These are phyloP conservation scores for Lepiota subincarnata DNA, from an alignment of 768 basidiomycete genomes.

Conservation along the genomic window DNA sequence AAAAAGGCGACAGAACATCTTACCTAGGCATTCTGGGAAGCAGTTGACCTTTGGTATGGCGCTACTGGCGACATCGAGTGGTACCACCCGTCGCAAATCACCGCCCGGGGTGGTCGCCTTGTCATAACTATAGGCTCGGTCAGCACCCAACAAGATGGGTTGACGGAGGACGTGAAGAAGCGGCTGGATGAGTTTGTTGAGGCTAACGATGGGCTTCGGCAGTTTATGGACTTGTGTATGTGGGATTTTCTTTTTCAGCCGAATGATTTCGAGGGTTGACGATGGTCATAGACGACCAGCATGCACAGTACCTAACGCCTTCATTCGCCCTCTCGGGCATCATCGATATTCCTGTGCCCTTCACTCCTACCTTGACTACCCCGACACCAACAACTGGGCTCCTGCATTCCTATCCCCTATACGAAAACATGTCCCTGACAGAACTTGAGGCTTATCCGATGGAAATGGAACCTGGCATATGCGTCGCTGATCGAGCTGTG, in stretches of 20 bases:
- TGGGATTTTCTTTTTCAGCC: slow-evolving; percentile 22
- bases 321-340: slow-evolving; percentile 72
- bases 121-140: no score
- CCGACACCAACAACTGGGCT: neutral
- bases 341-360: slow-evolving; percentile 19
- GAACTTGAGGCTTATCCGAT: slow-evolving; percentile 67
- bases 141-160: no score
- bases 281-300: slow-evolving; percentile 58
- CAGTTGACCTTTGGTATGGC: no score
- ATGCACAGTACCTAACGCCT: slow-evolving; percentile 71
- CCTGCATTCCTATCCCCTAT: slow-evolving; percentile 36
- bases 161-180: slow-evolving; percentile 58
- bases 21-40: no score
- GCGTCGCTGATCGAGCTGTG: slow-evolving; percentile 78
- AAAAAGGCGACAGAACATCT: no score
- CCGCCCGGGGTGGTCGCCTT: no score
- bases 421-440: slow-evolving; percentile 59
- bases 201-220: slow-evolving; percentile 64
- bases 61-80: no score
- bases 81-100: no score
- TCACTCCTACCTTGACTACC: slow-evolving; percentile 17
- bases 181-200: slow-evolving; percentile 55
- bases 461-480: slow-evolving; percentile 83
- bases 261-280: neutral
- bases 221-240: slow-evolving; percentile 74